These are phyloP conservation scores for Peterozyma xylosa DNA, from an alignment of 805 yeast genomes.

Conservation along the genomic window DNA sequence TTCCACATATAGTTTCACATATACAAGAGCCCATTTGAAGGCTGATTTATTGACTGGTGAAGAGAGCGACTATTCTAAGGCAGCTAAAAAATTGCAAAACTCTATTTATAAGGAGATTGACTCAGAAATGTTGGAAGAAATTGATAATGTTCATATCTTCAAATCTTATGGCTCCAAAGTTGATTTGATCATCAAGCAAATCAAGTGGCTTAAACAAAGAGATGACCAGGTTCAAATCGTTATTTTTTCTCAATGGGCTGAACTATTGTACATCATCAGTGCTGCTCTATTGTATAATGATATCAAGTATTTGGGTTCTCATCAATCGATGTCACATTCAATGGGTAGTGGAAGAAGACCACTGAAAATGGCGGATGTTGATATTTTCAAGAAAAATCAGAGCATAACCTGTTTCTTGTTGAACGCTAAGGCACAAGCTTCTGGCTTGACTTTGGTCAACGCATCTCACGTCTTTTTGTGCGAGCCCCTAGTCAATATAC, in stretches of 20 bases:
- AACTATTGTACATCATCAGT: slow-evolving; percentile 58
- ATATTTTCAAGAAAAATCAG: slow-evolving; percentile 51
- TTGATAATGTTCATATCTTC: slow-evolving; percentile 33
- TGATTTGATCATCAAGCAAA: slow-evolving; percentile 71
- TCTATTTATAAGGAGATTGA: slow-evolving; percentile 41
- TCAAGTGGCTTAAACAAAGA: slow-evolving; percentile 49
- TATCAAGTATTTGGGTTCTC: slow-evolving; percentile 50
- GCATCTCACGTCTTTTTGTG: slow-evolving; percentile 90
- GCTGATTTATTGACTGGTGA: slow-evolving; percentile 34
- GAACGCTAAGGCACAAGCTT: slow-evolving; percentile 80
- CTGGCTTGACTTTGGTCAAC: slow-evolving; percentile 85
- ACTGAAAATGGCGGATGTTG: slow-evolving; percentile 30
- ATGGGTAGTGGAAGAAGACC: slow-evolving; percentile 22
- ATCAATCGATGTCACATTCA: slow-evolving; percentile 21
- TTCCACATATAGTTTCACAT: slow-evolving; percentile 67
- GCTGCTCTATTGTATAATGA: slow-evolving; percentile 55
- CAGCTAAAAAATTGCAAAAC: slow-evolving; percentile 21
- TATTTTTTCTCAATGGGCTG: slow-evolving; percentile 85
- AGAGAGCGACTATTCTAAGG: slow-evolving; percentile 6
- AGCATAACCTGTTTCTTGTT: slow-evolving; percentile 76
- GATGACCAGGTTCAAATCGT: slow-evolving; percentile 71
- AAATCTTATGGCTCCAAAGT: slow-evolving; percentile 77
- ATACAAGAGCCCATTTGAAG: slow-evolving; percentile 41
- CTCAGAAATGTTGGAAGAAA: slow-evolving; percentile 31
- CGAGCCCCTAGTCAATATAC: slow-evolving; percentile 86